A percentile compares a stretch with the other conserved stretches of the same genome.
Evolutionary conservation across 768 basidiomycete species (phyloP).

Genomic region (Imleria badia): DNA sequence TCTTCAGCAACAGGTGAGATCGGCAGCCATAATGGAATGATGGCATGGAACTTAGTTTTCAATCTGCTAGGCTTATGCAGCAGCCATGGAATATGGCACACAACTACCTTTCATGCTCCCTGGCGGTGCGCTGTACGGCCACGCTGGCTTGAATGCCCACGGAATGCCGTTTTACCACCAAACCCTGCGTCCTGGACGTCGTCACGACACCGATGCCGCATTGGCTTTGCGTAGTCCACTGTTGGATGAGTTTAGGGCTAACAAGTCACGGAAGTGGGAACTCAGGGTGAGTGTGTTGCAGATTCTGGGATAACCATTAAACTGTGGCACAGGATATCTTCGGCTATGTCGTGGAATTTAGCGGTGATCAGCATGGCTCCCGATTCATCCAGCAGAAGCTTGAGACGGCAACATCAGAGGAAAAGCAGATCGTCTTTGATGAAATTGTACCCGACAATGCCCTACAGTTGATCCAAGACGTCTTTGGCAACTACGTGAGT

Average conservation of each 20-base stretch:
- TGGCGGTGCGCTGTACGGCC: conserved; percentile 46
- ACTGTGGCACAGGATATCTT: conserved; percentile 66
- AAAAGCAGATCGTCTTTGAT: conserved; percentile 76
- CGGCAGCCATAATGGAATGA: conserved; percentile 7
- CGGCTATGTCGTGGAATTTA: conserved; percentile 87
- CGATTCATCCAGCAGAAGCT: conserved; percentile 93
- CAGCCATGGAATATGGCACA: conserved; percentile 47
- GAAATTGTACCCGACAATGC: conserved; percentile 82
- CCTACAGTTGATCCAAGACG: conserved; percentile 80
- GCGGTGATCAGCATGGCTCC: conserved; percentile 96
- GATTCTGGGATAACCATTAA: conserved; percentile 1
- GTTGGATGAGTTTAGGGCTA: conserved; percentile 82
- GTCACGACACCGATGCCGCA: conserved; percentile 39
- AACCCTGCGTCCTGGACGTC: conserved; percentile 44
- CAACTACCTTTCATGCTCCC: conserved; percentile 47
- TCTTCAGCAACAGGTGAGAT: conserved; percentile 46
- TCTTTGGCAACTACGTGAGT: conserved; percentile 94
- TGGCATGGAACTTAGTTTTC: not conserved
- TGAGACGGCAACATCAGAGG: conserved; percentile 72
- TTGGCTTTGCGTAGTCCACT: conserved; percentile 61
- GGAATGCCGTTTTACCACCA: conserved; percentile 39
- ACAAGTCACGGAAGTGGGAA: conserved; percentile 80
- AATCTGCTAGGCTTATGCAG: conserved; percentile 39
- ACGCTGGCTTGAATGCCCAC: conserved; percentile 32
- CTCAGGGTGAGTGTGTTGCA: conserved; percentile 52